Evolutionary conservation across 2,329 filamentous ascomycete genomes (phyloP), one percentile per base, ranked within the genome.

Genomic region (Rugonectria rugulosa): DNA sequence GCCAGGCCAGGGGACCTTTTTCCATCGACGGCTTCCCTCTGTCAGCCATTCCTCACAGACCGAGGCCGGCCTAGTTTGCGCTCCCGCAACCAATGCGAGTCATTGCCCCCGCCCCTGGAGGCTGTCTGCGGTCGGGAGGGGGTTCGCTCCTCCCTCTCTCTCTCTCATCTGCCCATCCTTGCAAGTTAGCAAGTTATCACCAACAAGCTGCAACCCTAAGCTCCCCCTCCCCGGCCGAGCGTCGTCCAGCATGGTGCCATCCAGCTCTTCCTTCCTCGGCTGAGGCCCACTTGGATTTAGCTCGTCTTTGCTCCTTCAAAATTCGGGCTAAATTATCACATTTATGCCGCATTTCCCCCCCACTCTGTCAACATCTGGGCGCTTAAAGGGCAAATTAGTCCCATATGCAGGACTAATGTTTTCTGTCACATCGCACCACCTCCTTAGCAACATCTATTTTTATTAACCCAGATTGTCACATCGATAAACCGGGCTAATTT

Each of bases 51-150:
- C 45, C 37, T 34, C 17, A 14, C 51, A 19, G 45, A 43, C 45
- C 60, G 12, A 53, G 41, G 46, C 17, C 29, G 42, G 53, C 27
- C 51, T 66, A 65, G 59, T 46, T n/a, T 51, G 46, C 56, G 59
- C 60, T 61, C 47, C 41, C 56, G 52, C 62, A 53, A 41, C 65
- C 65, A 64, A 67, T 67, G 65, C 65, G 65, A 67, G 65, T 67
- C 65, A 67, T 67, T 66, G 44, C 19, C 52, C 56, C 59, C 60
- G 55, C 61, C 45, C 55, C 37, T 42, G 38, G 46, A 56, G 52
- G 49, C 56, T 67, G 50, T 57, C 57, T 60, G 60, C 45, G 56
- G 57, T 44, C 49, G 42, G 24, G n/a, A n/a, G n/a, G 19, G 44
- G 44, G 52, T 49, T 49, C 52, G 26, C 44, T 24, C 36, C 42